Percentiles rank a stretch among this genome's conserved stretches.
phyloP scores from a whole-genome alignment of 2,329 filamentous ascomycete species.

The Mycosphaerella sp. region DNA sequence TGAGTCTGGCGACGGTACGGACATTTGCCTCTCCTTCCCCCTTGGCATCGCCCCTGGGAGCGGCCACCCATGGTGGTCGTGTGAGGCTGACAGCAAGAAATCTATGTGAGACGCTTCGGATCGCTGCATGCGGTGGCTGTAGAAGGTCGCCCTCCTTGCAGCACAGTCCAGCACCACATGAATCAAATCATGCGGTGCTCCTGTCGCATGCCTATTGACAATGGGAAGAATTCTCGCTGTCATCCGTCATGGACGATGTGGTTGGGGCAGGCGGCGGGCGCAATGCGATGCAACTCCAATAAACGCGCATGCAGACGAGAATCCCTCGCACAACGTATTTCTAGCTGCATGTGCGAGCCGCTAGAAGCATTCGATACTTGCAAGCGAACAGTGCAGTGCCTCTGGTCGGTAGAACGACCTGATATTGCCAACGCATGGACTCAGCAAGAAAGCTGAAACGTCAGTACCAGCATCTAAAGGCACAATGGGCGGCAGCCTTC shows the following conservation, averaged over 20 bases:
- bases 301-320: background rate
- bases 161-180: slow-evolving; percentile 2
- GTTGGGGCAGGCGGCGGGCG: slow-evolving; percentile 7
- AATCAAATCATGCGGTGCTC: slow-evolving; percentile 15
- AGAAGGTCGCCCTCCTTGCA: slow-evolving; percentile 12
- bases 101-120: slow-evolving; percentile 15
- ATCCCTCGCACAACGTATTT: slow-evolving; percentile 12
- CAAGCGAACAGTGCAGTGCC: background rate
- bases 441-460: background rate
- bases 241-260: background rate
- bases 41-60: background rate
- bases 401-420: background rate
- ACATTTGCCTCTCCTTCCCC: background rate
- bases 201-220: slow-evolving; percentile 1
- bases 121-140: slow-evolving; percentile 2
- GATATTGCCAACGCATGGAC: background rate
- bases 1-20: background rate
- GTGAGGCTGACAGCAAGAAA: background rate
- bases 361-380: background rate
- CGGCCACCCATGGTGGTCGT: background rate
- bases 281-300: slow-evolving; percentile 9
- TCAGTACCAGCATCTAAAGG: background rate
- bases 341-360: slow-evolving; percentile 8
- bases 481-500: background rate
- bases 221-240: background rate